Conservation (phyloP, 352 stramenopile species). For the Phytophthora aleatoria region DNA sequence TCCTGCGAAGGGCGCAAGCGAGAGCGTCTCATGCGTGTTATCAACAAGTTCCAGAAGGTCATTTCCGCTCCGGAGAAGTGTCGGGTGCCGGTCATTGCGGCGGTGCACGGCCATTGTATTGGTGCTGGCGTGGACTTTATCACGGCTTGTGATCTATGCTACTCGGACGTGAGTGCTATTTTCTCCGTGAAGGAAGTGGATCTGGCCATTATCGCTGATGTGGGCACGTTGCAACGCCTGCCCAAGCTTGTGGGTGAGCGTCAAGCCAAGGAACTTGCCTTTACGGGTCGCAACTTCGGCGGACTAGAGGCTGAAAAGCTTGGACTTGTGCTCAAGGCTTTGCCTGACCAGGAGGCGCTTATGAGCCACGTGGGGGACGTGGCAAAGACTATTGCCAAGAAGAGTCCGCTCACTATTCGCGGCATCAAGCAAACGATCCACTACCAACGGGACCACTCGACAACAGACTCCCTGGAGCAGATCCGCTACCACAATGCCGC, state of each 20-base stretch:
- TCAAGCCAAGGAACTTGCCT: conserved; percentile 84
- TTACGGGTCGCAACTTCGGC: conserved; percentile 82
- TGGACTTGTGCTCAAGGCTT: conserved; percentile 77
- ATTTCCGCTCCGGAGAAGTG: conserved; percentile 86
- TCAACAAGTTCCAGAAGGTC: conserved; percentile 83
- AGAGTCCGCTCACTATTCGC: conserved; percentile 86
- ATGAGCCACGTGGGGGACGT: conserved; percentile 58
- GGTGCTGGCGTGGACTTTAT: conserved; percentile 89
- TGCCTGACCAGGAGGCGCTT: conserved; percentile 67
- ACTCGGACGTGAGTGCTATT: conserved; percentile 78
- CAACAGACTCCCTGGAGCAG: conserved; percentile 73
- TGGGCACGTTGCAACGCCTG: conserved; percentile 87
- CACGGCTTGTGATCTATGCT: conserved; percentile 86
- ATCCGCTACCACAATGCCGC: conserved; percentile 87
- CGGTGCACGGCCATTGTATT: conserved; percentile 82
- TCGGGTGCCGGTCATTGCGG: conserved; percentile 85
- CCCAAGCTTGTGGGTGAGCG: conserved; percentile 87
- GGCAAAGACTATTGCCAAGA: conserved; percentile 70
- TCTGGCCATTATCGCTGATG: conserved; percentile 88
- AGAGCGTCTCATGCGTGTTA: conserved; percentile 78
- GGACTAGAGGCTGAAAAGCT: conserved; percentile 76
- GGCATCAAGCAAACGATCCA: conserved; percentile 90
- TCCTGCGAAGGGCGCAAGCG: conserved; percentile 82
- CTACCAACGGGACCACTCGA: conserved; percentile 88
- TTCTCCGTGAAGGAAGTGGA: conserved; percentile 91